Evolutionary conservation across 2,329 filamentous ascomycete genomes (phyloP).

Genomic region (Coleophoma crateriformis): DNA sequence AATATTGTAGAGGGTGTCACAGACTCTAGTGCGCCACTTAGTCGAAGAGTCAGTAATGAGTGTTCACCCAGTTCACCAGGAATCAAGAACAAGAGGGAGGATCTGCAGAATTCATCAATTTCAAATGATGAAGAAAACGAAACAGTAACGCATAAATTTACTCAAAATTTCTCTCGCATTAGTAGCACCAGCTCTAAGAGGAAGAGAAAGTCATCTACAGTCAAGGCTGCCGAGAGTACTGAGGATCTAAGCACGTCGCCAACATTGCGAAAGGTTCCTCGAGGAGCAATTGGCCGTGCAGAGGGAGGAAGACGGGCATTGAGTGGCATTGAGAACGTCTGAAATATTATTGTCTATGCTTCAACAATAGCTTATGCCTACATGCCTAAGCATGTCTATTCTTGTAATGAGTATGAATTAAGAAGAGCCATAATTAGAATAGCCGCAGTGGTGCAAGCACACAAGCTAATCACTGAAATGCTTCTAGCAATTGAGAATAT

Average conservation of each 20-base stretch:
- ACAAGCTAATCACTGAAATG: too few relatives aligned
- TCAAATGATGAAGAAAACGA: slow-evolving; percentile 5
- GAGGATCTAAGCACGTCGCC: slow-evolving; percentile 23
- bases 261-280: slow-evolving; percentile 17
- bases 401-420: too few relatives aligned
- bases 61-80: background rate
- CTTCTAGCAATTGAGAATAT: too few relatives aligned
- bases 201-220: slow-evolving; percentile 25
- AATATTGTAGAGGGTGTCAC: too few relatives aligned
- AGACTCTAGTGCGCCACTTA: background rate
- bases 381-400: too few relatives aligned
- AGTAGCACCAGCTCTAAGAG: slow-evolving; percentile 32
- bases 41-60: too few relatives aligned
- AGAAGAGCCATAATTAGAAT: too few relatives aligned
- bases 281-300: background rate
- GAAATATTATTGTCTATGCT: background rate
- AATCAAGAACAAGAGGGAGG: slow-evolving; percentile 20
- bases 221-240: too few relatives aligned
- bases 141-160: slow-evolving; percentile 9
- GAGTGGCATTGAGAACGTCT: slow-evolving; percentile 19
- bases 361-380: too few relatives aligned
- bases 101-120: slow-evolving; percentile 11
- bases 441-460: too few relatives aligned
- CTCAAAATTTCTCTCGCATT: slow-evolving; percentile 12
- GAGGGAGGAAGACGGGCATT: slow-evolving; percentile 10